phyloP scores from a whole-genome alignment of 331 rosid species.

The Pyracantha coccinea region DNA sequence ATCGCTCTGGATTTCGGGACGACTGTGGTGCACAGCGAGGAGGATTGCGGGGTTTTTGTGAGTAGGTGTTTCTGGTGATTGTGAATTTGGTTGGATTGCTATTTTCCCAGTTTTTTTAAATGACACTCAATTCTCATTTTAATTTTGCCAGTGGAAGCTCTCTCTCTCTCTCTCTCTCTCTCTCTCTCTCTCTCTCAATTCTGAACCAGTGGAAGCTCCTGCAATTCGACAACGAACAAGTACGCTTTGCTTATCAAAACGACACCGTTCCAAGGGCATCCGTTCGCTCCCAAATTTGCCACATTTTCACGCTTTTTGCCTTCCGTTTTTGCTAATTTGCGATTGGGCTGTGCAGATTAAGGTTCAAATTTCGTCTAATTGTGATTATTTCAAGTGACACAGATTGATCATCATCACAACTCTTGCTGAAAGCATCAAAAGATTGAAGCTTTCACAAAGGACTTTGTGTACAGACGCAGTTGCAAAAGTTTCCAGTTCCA shows the following conservation, averaged over 20 bases:
- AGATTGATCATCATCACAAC: slow-evolving; percentile 48
- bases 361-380: background rate
- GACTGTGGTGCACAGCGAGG: slow-evolving; percentile 71
- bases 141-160: background rate
- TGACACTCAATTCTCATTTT: no score
- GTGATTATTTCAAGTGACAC: background rate
- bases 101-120: background rate
- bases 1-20: slow-evolving; percentile 46
- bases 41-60: slow-evolving; percentile 32
- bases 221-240: slow-evolving; percentile 16
- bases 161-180: no score
- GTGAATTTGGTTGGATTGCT: slow-evolving; percentile 80
- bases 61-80: slow-evolving; percentile 69
- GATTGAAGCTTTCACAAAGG: slow-evolving; percentile 31
- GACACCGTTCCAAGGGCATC: background rate
- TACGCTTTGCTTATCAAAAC: background rate
- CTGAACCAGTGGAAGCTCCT: background rate
- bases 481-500: slow-evolving; percentile 37
- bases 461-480: slow-evolving; percentile 33
- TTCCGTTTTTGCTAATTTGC: no score
- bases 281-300: background rate
- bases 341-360: background rate
- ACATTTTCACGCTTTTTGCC: background rate
- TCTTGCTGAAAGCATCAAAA: slow-evolving; percentile 21
- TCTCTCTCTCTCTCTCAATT: background rate